Base-by-base conservation (phyloP, 805 yeast species). In the Candida arabinofermentans region DNA sequence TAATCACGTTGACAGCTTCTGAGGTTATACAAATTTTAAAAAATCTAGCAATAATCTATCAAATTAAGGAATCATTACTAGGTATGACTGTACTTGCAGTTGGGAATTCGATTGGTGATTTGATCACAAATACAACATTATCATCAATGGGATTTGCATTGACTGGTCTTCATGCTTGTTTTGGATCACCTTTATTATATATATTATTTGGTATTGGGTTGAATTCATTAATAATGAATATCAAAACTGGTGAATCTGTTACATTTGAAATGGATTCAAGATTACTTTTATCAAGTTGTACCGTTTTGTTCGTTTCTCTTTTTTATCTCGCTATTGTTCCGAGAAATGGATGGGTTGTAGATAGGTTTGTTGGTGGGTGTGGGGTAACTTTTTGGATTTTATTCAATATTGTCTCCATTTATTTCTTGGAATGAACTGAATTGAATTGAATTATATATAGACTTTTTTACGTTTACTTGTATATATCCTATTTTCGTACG, bases 71-170 rank as follows among this genome's bases (percentile, higher is more conserved):
- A 44, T 72, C 75, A 24, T 42, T 73, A 10, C 53, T 76, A 38
- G 81, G 81, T 2, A 55, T 75, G 23, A 58, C 77, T 2, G 60
- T 75, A 2, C 65, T 76, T 42, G 69, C 80, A 3, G 49, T 75
- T 21, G 73, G 76, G 26, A 76, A 75, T 46, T 74, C 78, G 4
- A 58, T 74, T 26, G 78, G 77, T 22, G 81, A 76, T 48, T 55
- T 75, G 27, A 64, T 75, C 24, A 70, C 78, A n/a, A 74, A 76
- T 46, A 51, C 67, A 2, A 71, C 79, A 8, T 56, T 76, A 12
- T 53, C 67, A 2, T 57, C 57, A 2, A 39, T 61, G 8, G 69
- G 66, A 1, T 43, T 59, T 10, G 69, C 77, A 7, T 50, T 69
- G 8, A 69, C 69, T 9, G 81, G 80, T 0, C 55, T 76, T 8